Percentiles rank a stretch among this genome's conserved stretches.
Evolutionary conservation across 2,329 filamentous ascomycete species (phyloP).

Genomic region (Diaporthe humulicola): DNA sequence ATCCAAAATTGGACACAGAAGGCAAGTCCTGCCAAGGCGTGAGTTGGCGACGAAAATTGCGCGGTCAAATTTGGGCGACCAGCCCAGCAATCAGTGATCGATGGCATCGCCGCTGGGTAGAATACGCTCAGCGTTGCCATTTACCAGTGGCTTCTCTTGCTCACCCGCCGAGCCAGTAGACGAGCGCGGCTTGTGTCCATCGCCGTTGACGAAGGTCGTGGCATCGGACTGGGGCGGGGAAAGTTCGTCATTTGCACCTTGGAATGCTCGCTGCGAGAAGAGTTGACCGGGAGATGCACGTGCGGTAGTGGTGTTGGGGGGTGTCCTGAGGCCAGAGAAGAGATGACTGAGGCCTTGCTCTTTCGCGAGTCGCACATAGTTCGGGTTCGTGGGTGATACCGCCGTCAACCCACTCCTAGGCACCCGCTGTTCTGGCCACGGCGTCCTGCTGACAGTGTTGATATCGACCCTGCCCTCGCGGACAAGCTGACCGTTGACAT

Average conservation of each 20-base stretch:
- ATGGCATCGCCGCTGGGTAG: background rate
- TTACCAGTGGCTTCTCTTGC: constrained; percentile 36
- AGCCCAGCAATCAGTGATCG: constrained; percentile 3
- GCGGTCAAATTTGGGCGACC: background rate
- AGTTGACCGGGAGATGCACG: constrained; percentile 58
- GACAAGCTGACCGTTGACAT: constrained; percentile 67
- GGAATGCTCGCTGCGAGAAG: constrained; percentile 44
- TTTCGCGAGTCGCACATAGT: constrained; percentile 66
- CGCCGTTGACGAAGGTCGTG: constrained; percentile 41
- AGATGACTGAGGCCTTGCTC: constrained; percentile 71
- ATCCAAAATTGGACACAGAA: background rate
- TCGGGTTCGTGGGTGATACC: constrained; percentile 68
- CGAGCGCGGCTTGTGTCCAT: constrained; percentile 37
- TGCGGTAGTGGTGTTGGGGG: constrained; percentile 60
- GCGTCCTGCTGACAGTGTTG: constrained; percentile 63
- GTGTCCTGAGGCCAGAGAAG: constrained; percentile 59
- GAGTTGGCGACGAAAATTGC: background rate
- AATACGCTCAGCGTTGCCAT: constrained; percentile 26
- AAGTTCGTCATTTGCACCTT: constrained; percentile 47
- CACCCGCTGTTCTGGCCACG: constrained; percentile 67
- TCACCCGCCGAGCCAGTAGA: constrained; percentile 37
- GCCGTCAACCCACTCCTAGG: constrained; percentile 67
- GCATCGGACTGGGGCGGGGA: constrained; percentile 41
- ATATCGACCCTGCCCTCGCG: constrained; percentile 64
- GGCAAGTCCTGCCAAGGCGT: background rate